A percentile compares a stretch with the other conserved stretches of the same genome.
Conservation (phyloP, 1,139 yeast genomes). For the Hyphopichia khmerensis region DNA sequence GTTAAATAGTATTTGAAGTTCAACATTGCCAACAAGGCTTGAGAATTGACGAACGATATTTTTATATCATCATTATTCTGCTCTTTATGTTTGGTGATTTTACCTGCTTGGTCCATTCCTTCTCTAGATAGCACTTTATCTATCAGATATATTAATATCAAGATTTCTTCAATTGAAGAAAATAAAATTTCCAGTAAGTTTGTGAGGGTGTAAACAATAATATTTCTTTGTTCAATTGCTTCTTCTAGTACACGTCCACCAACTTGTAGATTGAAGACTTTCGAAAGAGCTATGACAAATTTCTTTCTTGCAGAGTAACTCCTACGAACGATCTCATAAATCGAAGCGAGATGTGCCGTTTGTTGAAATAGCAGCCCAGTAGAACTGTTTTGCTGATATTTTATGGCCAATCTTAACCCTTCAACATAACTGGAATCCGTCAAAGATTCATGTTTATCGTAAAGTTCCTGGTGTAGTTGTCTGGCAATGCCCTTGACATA, state of each 20-base stretch:
- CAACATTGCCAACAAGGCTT: conserved; percentile 21
- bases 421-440: conserved; percentile 64
- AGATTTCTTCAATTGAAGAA: conserved; percentile 40
- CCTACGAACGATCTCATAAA: conserved; percentile 38
- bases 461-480: conserved; percentile 53
- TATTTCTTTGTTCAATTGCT: conserved; percentile 21
- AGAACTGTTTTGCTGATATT: conserved; percentile 35
- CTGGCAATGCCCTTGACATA: conserved; percentile 49
- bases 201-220: conserved; percentile 29
- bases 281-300: conserved; percentile 33
- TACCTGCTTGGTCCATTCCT: conserved; percentile 34
- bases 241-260: conserved; percentile 9
- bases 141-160: conserved; percentile 14
- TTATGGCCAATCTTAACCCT: conserved; percentile 58
- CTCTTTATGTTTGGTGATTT: conserved; percentile 8
- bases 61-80: conserved; percentile 5
- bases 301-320: conserved; percentile 47
- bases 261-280: conserved; percentile 19
- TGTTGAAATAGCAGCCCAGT: background rate
- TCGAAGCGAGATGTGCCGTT: background rate
- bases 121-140: conserved; percentile 21
- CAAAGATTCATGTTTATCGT: conserved; percentile 67
- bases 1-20: conserved; percentile 21
- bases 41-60: conserved; percentile 15
- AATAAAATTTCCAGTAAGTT: conserved; percentile 42